Conservation (phyloP, 1,284 basidiomycete genomes). For the Pseudozyma tsukubaensis region DNA sequence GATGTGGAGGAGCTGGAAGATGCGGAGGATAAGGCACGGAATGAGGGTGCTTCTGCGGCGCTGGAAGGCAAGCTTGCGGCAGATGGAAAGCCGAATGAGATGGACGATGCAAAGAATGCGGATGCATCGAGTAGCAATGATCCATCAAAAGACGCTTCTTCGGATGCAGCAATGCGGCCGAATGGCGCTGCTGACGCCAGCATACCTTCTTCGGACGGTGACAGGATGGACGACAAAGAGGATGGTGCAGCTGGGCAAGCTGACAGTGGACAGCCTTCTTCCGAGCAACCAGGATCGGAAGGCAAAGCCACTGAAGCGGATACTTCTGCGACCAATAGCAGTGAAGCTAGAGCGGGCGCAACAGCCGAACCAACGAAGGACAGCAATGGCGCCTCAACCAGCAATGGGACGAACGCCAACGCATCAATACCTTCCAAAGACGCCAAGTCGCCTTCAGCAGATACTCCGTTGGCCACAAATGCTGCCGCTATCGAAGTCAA, state of each 20-base stretch:
- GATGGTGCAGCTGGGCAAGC: constrained; percentile 1
- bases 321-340: too few species aligned
- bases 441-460: not conserved
- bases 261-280: too few species aligned
- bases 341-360: not conserved
- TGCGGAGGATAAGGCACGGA: constrained; percentile 26
- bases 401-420: not conserved
- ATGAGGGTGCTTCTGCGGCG: constrained; percentile 4
- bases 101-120: not conserved
- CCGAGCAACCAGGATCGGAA: too few species aligned
- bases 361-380: not conserved
- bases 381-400: not conserved
- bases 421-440: not conserved
- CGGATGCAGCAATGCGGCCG: too few species aligned
- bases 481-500: not conserved
- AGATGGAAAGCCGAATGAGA: constrained; percentile 3
- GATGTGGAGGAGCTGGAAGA: constrained; percentile 12
- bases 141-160: not conserved
- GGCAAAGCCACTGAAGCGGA: too few species aligned
- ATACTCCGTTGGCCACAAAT: not conserved
- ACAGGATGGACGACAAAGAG: too few species aligned
- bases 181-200: too few species aligned
- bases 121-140: not conserved
- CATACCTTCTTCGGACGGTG: too few species aligned
- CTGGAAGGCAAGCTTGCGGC: not conserved